phyloP scores from a whole-genome alignment of 2,329 filamentous ascomycete genomes.

The Hymenotorrendiella dingleyae region DNA sequence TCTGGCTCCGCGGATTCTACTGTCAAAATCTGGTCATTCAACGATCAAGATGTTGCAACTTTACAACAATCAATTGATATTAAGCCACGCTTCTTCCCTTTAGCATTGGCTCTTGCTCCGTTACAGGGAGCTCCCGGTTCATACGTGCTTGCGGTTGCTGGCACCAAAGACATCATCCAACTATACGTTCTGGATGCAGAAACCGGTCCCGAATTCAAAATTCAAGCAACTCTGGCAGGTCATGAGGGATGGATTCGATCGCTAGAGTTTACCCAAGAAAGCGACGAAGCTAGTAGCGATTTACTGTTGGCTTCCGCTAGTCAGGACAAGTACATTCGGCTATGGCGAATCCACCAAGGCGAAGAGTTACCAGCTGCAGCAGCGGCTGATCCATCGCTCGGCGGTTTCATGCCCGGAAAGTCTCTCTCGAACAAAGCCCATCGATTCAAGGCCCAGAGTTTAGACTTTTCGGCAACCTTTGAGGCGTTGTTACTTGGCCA shows the following conservation, averaged over 20 bases:
- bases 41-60: conserved; percentile 36
- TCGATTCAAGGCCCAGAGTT: conserved; percentile 54
- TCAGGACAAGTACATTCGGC: conserved; percentile 92
- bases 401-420: conserved; percentile 57
- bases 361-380: conserved; percentile 53
- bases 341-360: conserved; percentile 80
- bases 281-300: conserved; percentile 50
- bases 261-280: conserved; percentile 69
- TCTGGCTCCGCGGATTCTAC: conserved; percentile 79
- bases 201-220: conserved; percentile 49
- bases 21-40: conserved; percentile 63
- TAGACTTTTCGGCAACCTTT: conserved; percentile 77
- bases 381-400: conserved; percentile 50
- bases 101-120: conserved; percentile 63
- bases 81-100: conserved; percentile 73
- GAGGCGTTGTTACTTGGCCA: conserved; percentile 91
- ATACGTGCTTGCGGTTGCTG: conserved; percentile 73
- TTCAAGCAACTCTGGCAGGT: conserved; percentile 73
- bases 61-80: conserved; percentile 67
- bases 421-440: conserved; percentile 88
- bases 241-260: conserved; percentile 95
- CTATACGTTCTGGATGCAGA: conserved; percentile 57
- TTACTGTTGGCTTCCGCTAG: conserved; percentile 85
- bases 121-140: conserved; percentile 47
- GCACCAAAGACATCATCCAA: conserved; percentile 77